Percentiles rank a stretch among this genome's conserved stretches.
Evolutionary conservation across 768 basidiomycete genomes (phyloP).

Genomic region (Dentipellis sp.): DNA sequence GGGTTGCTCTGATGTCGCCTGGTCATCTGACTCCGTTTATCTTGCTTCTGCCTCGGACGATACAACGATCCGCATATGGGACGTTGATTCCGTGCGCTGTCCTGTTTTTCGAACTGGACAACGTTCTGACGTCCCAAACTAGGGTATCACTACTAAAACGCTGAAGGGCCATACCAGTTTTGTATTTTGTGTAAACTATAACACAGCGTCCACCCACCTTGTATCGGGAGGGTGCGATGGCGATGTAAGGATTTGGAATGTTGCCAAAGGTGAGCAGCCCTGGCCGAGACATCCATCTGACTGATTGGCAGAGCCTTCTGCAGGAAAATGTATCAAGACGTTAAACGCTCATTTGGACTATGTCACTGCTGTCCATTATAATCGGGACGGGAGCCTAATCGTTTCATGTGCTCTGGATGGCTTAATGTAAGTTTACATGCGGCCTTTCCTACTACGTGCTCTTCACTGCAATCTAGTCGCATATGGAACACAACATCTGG

Average conservation of each 20-base stretch:
- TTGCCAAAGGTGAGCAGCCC: slow-evolving; percentile 51
- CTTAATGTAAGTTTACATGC: slow-evolving; percentile 59
- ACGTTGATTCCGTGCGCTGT: slow-evolving; percentile 61
- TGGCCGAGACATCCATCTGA: not conserved
- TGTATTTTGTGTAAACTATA: slow-evolving; percentile 92
- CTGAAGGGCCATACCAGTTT: slow-evolving; percentile 79
- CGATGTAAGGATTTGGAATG: slow-evolving; percentile 89
- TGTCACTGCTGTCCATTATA: slow-evolving; percentile 92
- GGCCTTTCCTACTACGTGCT: not conserved
- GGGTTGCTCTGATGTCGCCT: slow-evolving; percentile 84
- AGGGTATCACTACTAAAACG: slow-evolving; percentile 65
- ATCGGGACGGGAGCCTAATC: slow-evolving; percentile 82
- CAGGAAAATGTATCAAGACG: slow-evolving; percentile 79
- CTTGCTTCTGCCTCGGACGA: slow-evolving; percentile 93
- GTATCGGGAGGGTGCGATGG: slow-evolving; percentile 93
- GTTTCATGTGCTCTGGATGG: slow-evolving; percentile 91
- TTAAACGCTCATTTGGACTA: slow-evolving; percentile 92
- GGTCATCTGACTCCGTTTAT: slow-evolving; percentile 76
- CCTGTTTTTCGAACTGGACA: not conserved
- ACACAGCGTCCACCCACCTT: slow-evolving; percentile 76
- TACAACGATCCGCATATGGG: slow-evolving; percentile 82
- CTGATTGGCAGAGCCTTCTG: not conserved
- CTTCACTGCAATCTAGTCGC: slow-evolving; percentile 43
- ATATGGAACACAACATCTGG: slow-evolving; percentile 92
- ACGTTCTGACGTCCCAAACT: not conserved